phyloP scores from a whole-genome alignment of 1,284 basidiomycete species.

The Ceratobasidium sp. region DNA sequence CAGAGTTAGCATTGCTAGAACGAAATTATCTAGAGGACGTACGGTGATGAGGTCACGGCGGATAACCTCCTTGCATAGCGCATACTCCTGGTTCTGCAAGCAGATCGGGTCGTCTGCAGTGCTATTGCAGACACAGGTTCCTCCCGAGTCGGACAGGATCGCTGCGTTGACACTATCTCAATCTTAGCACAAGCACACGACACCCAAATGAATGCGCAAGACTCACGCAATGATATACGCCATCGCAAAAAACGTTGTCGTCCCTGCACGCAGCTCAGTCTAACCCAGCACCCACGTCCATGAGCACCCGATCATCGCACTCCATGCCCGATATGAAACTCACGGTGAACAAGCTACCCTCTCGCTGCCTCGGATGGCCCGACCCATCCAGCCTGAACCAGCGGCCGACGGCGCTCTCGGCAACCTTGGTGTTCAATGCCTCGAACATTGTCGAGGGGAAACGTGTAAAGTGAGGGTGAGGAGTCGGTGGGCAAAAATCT shows the following conservation, averaged over 20 bases:
- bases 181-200: conserved; percentile 33
- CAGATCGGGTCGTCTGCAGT: conserved; percentile 58
- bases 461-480: conserved; percentile 2
- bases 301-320: conserved; percentile 2
- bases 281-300: conserved; percentile 52
- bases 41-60: conserved; percentile 78
- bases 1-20: conserved; percentile 30
- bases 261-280: conserved; percentile 84
- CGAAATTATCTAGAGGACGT: not conserved
- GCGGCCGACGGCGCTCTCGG: conserved; percentile 76
- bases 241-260: conserved; percentile 81
- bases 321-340: conserved; percentile 52
- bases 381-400: conserved; percentile 90
- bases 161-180: conserved; percentile 73
- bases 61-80: conserved; percentile 74
- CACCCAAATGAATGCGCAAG: conserved; percentile 1
- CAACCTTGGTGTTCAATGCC: conserved; percentile 62
- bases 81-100: conserved; percentile 70
- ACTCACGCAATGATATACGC: conserved; percentile 53
- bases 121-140: conserved; percentile 79
- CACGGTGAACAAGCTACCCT: conserved; percentile 80
- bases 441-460: conserved; percentile 41
- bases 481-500: conserved; percentile 29
- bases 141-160: conserved; percentile 81
- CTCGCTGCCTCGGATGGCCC: conserved; percentile 79